Evolutionary conservation across 2,329 filamentous ascomycete species (phyloP).

Genomic region (Xylariaceae sp.): DNA sequence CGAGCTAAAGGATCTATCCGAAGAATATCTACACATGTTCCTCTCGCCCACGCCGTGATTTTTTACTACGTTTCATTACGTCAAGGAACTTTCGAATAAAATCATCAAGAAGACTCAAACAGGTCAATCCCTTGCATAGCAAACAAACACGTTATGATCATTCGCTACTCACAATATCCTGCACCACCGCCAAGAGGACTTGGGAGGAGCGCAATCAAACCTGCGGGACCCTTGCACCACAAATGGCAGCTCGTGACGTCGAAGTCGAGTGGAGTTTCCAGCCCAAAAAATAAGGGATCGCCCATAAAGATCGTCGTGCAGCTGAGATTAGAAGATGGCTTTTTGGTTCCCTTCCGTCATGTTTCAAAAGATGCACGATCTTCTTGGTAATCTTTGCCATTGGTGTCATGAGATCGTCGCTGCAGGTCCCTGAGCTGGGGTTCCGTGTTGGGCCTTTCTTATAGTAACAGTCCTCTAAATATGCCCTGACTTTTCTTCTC

Average conservation of each 20-base stretch:
- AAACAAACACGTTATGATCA: no score
- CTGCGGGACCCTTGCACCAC: conserved; percentile 8
- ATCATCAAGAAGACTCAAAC: no score
- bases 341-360: conserved; percentile 15
- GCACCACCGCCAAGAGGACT: no score
- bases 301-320: conserved; percentile 15
- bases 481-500: conserved; percentile 14
- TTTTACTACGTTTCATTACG: no score
- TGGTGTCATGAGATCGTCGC: not conserved
- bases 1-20: conserved; percentile 15
- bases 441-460: not conserved
- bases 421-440: conserved; percentile 4
- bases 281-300: conserved; percentile 14
- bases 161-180: no score
- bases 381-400: conserved; percentile 16
- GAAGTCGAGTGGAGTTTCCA: conserved; percentile 15
- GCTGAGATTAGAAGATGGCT: conserved; percentile 13
- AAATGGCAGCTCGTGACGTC: conserved; percentile 27
- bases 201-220: conserved; percentile 20
- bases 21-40: conserved; percentile 22
- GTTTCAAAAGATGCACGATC: conserved; percentile 24
- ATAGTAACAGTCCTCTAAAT: no score
- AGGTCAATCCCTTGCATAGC: no score
- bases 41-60: no score
- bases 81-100: no score